phyloP scores from a whole-genome alignment of 2,329 filamentous ascomycete genomes.

The Colletotrichum navitas region DNA sequence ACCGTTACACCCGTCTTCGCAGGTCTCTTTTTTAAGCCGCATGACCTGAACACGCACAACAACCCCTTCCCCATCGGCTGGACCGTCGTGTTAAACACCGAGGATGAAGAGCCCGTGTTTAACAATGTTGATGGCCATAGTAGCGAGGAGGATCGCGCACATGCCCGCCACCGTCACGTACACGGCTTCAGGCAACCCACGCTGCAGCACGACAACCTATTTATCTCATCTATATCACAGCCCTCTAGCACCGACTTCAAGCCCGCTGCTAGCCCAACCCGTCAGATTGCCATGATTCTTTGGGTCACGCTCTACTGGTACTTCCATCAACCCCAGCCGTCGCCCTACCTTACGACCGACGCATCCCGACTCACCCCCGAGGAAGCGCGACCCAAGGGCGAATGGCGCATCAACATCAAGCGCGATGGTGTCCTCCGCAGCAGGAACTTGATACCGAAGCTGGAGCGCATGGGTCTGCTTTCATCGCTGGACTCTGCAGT shows the following conservation, averaged over 20 bases:
- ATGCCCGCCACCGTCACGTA: slow-evolving; percentile 55
- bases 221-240: slow-evolving; percentile 91
- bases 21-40: slow-evolving; percentile 90
- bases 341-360: slow-evolving; percentile 71
- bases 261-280: slow-evolving; percentile 81
- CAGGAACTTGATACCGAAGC: slow-evolving; percentile 85
- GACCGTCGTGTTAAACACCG: slow-evolving; percentile 87
- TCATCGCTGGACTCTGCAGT: slow-evolving; percentile 81
- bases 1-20: slow-evolving; percentile 89
- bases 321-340: slow-evolving; percentile 87
- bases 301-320: slow-evolving; percentile 98
- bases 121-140: slow-evolving; percentile 48
- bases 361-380: slow-evolving; percentile 75
- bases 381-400: slow-evolving; percentile 80
- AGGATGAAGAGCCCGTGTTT: slow-evolving; percentile 53
- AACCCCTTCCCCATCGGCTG: slow-evolving; percentile 86
- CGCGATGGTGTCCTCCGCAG: slow-evolving; percentile 90
- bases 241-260: slow-evolving; percentile 85
- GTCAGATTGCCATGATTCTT: slow-evolving; percentile 96
- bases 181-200: slow-evolving; percentile 82
- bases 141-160: slow-evolving; percentile 46
- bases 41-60: slow-evolving; percentile 77
- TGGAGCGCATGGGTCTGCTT: slow-evolving; percentile 93
- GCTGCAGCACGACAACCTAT: slow-evolving; percentile 82
- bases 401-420: slow-evolving; percentile 89